Evolutionary conservation across 148 eudicot genomes (phyloP).

Genomic region (Amaranthus palmeri): DNA sequence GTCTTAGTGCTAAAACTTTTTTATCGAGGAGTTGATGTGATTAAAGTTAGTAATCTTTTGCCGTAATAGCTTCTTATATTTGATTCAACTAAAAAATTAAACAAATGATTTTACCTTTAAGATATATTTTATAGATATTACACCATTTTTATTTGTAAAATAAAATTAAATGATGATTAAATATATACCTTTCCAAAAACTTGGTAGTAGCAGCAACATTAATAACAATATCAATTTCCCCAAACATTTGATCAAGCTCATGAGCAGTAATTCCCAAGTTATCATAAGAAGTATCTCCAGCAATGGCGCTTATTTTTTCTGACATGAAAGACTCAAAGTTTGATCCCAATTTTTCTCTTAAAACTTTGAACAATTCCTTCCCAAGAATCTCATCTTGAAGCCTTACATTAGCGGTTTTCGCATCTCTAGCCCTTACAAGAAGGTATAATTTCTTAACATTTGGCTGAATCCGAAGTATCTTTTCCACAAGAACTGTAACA

Average conservation of each 20-base stretch:
- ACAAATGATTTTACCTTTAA: too few species aligned
- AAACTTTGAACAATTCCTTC: slow-evolving; percentile 24
- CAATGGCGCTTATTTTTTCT: slow-evolving; percentile 13
- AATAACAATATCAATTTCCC: slow-evolving; percentile 15
- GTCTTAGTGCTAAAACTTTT: too few species aligned
- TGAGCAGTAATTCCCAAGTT: slow-evolving; percentile 12
- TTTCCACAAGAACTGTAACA: slow-evolving; percentile 11
- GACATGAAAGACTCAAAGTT: slow-evolving; percentile 17
- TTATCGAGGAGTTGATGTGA: too few species aligned
- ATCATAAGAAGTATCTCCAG: slow-evolving; percentile 20
- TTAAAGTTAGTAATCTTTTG: too few species aligned
- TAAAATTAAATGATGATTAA: too few species aligned
- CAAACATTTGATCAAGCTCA: background rate
- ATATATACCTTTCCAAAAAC: slow-evolving; percentile 29
- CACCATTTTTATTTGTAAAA: too few species aligned
- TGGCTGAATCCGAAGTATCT: slow-evolving; percentile 17
- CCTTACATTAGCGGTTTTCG: background rate
- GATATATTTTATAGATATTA: too few species aligned
- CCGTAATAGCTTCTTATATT: too few species aligned
- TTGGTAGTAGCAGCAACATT: slow-evolving; percentile 23
- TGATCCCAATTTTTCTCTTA: slow-evolving; percentile 11
- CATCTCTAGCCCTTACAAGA: slow-evolving; percentile 12
- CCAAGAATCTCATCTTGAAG: slow-evolving; percentile 18
- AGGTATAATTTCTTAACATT: slow-evolving; percentile 13
- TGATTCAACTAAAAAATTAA: too few species aligned